A percentile compares a stretch with the other conserved stretches of the same genome.
These are phyloP conservation scores for Myxozyma neglecta DNA, from an alignment of 805 yeast genomes.

Conservation along the genomic window DNA sequence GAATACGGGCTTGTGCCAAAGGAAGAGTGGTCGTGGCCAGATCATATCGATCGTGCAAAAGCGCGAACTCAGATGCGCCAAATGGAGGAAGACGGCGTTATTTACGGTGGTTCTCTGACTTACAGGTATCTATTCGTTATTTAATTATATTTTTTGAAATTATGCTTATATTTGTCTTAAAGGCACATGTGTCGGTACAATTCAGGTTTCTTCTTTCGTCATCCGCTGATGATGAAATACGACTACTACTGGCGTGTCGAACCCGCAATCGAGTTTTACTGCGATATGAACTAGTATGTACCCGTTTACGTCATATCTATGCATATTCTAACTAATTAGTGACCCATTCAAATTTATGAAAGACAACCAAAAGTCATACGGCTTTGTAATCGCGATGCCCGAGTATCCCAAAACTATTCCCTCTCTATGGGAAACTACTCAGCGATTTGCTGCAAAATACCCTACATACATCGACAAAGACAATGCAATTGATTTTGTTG, in stretches of 20 bases:
- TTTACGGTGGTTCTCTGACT: constrained; percentile 66
- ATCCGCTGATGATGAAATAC: constrained; percentile 69
- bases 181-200: constrained; percentile 94
- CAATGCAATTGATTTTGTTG: constrained; percentile 68
- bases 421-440: constrained; percentile 73
- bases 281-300: constrained; percentile 55
- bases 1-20: constrained; percentile 73
- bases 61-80: constrained; percentile 58
- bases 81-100: constrained; percentile 53
- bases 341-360: constrained; percentile 82
- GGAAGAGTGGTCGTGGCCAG: constrained; percentile 86
- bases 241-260: constrained; percentile 96
- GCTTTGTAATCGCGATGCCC: constrained; percentile 71
- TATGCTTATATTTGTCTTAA: constrained; percentile 39
- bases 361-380: constrained; percentile 69
- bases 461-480: constrained; percentile 60
- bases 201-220: constrained; percentile 85
- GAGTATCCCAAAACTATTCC: constrained; percentile 71
- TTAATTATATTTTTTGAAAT: no score
- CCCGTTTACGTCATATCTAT: neutral
- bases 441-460: constrained; percentile 58
- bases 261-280: constrained; percentile 75
- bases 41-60: constrained; percentile 70
- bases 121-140: constrained; percentile 41
- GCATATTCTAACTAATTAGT: constrained; percentile 34